These are phyloP conservation scores for Ophiosphaerella korrae DNA, from an alignment of 2,329 filamentous ascomycete species.

Conservation along the genomic window DNA sequence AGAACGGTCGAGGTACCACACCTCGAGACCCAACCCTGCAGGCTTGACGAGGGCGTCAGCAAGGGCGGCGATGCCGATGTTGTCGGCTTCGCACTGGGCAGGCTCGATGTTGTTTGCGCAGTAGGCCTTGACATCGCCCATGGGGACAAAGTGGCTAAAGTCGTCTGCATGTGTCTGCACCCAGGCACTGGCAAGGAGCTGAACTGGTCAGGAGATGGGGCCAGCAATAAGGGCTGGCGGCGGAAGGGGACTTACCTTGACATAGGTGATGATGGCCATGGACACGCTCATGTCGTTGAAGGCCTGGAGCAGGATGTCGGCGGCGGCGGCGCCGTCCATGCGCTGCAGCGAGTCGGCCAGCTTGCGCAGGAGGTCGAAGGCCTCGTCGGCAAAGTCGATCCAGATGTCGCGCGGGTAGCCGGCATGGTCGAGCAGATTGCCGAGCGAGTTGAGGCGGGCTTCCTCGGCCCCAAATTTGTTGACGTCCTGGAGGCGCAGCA, in stretches of 20 bases:
- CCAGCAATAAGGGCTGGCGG: neutral
- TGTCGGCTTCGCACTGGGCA: conserved; percentile 82
- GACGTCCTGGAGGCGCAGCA: conserved; percentile 70
- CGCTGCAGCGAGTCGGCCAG: conserved; percentile 63
- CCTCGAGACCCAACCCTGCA: conserved; percentile 78
- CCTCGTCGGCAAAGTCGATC: conserved; percentile 83
- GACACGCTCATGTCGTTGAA: conserved; percentile 77
- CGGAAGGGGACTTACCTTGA: conserved; percentile 57
- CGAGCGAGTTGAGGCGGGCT: conserved; percentile 72
- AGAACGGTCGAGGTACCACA: conserved; percentile 89
- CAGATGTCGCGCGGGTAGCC: conserved; percentile 73
- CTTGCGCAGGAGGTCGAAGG: conserved; percentile 68
- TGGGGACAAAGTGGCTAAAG: conserved; percentile 72
- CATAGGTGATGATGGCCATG: conserved; percentile 83
- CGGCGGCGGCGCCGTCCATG: conserved; percentile 55
- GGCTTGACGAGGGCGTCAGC: conserved; percentile 80
- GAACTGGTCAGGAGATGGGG: conserved; percentile 25
- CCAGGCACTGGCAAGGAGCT: conserved; percentile 83
- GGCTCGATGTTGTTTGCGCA: conserved; percentile 74
- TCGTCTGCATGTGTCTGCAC: conserved; percentile 74
- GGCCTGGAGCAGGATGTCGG: conserved; percentile 61
- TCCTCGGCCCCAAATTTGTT: conserved; percentile 72
- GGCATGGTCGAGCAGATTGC: conserved; percentile 69
- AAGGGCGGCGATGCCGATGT: conserved; percentile 80
- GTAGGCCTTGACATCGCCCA: conserved; percentile 67